These are phyloP conservation scores for Pythium scleroteichum DNA, from an alignment of 352 stramenopile genomes.

Conservation along the genomic window DNA sequence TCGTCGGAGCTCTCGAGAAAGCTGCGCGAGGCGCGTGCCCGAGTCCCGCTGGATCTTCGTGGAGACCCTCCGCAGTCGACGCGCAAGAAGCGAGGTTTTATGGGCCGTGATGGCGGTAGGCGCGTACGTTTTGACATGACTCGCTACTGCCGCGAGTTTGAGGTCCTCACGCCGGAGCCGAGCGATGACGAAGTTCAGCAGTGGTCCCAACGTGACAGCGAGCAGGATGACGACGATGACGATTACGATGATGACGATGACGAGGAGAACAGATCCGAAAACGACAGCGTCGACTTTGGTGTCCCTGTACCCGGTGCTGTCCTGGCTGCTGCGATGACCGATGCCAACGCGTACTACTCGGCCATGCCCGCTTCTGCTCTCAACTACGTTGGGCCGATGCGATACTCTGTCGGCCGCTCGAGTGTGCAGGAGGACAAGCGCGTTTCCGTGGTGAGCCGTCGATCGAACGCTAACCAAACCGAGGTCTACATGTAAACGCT, in stretches of 20 bases:
- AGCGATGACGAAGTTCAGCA: constrained; percentile 30
- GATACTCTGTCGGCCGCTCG: constrained; percentile 2
- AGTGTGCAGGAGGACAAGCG: constrained; percentile 23
- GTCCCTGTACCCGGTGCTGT: constrained; percentile 25
- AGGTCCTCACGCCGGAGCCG: constrained; percentile 28
- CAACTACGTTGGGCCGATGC: neutral
- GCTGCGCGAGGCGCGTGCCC: constrained; percentile 32
- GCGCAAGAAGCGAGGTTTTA: constrained; percentile 27
- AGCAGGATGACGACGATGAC: constrained; percentile 28
- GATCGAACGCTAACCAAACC: constrained; percentile 24
- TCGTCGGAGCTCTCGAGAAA: constrained; percentile 32
- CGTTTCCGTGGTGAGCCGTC: constrained; percentile 18
- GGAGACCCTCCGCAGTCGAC: constrained; percentile 17
- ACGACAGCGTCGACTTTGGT: constrained; percentile 19
- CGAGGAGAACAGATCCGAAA: constrained; percentile 4
- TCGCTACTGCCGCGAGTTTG: constrained; percentile 34
- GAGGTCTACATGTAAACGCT: constrained; percentile 28
- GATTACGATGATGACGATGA: constrained; percentile 22
- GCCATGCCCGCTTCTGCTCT: constrained; percentile 1
- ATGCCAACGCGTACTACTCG: constrained; percentile 26
- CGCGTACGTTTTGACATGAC: constrained; percentile 33
- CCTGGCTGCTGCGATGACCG: constrained; percentile 17
- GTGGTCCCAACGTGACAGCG: constrained; percentile 30
- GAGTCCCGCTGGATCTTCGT: constrained; percentile 30
- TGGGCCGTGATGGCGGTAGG: constrained; percentile 13